Percentiles rank a stretch among this genome's conserved stretches.
phyloP scores from a whole-genome alignment of 140 eudicot genomes.

The Anethum foeniculum region DNA sequence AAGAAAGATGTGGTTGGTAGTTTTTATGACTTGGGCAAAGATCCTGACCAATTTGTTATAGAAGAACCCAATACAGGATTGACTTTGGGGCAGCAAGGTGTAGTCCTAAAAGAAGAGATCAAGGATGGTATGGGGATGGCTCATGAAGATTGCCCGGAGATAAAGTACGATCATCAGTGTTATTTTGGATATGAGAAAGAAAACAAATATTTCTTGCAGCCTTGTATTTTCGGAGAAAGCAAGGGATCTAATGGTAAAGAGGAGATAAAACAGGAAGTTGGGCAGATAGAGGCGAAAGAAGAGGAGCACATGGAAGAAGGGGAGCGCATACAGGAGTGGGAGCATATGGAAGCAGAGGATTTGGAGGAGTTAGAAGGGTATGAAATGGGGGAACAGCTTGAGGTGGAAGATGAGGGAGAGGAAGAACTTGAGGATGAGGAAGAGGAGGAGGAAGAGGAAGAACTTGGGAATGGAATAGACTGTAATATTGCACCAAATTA shows the following conservation, averaged over 20 bases:
- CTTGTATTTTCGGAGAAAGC: constrained; percentile 34
- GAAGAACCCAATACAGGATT: constrained; percentile 36
- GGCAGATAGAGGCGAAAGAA: constrained; percentile 11
- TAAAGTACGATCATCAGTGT: constrained; percentile 31
- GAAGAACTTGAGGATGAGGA: constrained; percentile 32
- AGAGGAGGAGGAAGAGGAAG: constrained; percentile 24
- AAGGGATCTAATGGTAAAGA: constrained; percentile 29
- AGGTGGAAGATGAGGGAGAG: constrained; percentile 22
- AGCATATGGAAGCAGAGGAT: neutral
- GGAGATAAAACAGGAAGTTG: constrained; percentile 23
- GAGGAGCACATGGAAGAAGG: constrained; percentile 26
- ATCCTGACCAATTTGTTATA: neutral
- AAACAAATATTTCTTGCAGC: constrained; percentile 45
- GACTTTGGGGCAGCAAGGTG: constrained; percentile 31
- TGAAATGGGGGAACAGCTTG: neutral
- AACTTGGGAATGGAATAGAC: constrained; percentile 33
- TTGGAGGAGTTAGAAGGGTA: neutral
- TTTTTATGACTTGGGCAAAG: constrained; percentile 2
- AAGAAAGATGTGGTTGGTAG: constrained; percentile 5
- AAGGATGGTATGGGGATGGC: constrained; percentile 29
- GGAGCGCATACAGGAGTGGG: constrained; percentile 23
- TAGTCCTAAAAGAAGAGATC: constrained; percentile 33
- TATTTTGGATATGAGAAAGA: constrained; percentile 25
- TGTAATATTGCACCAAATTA: constrained; percentile 35
- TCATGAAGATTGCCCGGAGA: constrained; percentile 20